Evolutionary conservation across 1,139 yeast species (phyloP).

Genomic region (Lodderomyces metapsilosis): DNA sequence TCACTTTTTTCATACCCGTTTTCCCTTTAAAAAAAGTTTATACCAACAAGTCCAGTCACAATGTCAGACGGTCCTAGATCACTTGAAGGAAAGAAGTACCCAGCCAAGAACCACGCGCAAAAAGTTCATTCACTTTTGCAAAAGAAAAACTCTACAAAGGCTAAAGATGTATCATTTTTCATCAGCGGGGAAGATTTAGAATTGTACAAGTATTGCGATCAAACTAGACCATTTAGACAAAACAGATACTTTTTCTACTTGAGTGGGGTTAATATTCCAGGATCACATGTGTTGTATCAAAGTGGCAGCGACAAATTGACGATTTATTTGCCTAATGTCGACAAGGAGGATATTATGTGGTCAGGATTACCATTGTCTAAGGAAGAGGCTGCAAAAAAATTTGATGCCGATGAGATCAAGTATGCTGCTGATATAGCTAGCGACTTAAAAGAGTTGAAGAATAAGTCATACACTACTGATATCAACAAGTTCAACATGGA

Average conservation of each 20-base stretch:
- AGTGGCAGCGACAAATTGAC: conserved; percentile 55
- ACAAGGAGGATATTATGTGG: conserved; percentile 94
- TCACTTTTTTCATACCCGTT: neutral
- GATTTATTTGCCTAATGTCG: conserved; percentile 78
- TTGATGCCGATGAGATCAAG: conserved; percentile 79
- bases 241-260: conserved; percentile 86
- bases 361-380: conserved; percentile 77
- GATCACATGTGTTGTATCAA: conserved; percentile 65
- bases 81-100: conserved; percentile 51
- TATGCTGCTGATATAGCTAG: conserved; percentile 45
- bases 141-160: conserved; percentile 17
- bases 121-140: conserved; percentile 47
- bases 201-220: conserved; percentile 77
- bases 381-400: conserved; percentile 63
- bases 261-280: conserved; percentile 82
- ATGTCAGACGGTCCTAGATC: conserved; percentile 17
- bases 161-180: conserved; percentile 39
- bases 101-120: conserved; percentile 70
- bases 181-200: conserved; percentile 67
- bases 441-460: conserved; percentile 9
- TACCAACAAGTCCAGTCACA: neutral
- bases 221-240: conserved; percentile 76
- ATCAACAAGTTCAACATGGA: conserved; percentile 35
- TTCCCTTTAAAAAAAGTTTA: too few relatives aligned
- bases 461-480: conserved; percentile 41